Conservation (phyloP, 306 rosid species). For the Quercus agrifolia region DNA sequence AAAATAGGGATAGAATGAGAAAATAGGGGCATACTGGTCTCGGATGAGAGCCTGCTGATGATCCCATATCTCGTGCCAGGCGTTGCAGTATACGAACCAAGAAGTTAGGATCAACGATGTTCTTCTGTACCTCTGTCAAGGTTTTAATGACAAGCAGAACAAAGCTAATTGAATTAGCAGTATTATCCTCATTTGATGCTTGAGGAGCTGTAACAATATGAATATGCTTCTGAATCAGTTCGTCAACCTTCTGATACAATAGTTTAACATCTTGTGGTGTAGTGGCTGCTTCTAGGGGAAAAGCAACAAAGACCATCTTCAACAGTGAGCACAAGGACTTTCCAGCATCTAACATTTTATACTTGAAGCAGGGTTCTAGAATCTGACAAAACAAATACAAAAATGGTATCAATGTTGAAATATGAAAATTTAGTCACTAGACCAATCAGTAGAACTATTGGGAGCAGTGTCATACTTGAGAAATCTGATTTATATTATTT, state of each 20-base stretch:
- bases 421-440: slow-evolving; percentile 7
- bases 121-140: slow-evolving; percentile 88
- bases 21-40: slow-evolving; percentile 69
- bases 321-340: slow-evolving; percentile 91
- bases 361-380: slow-evolving; percentile 97
- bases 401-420: not conserved
- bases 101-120: slow-evolving; percentile 70
- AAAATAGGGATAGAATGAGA: not conserved
- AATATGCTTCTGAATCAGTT: slow-evolving; percentile 86
- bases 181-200: slow-evolving; percentile 75
- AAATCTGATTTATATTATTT: slow-evolving; percentile 90
- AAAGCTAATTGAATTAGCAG: slow-evolving; percentile 76
- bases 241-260: slow-evolving; percentile 87
- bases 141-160: slow-evolving; percentile 85
- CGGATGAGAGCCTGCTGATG: slow-evolving; percentile 71
- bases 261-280: slow-evolving; percentile 75
- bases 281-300: slow-evolving; percentile 80
- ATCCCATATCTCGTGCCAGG: slow-evolving; percentile 91
- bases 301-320: slow-evolving; percentile 93
- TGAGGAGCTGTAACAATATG: slow-evolving; percentile 64
- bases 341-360: slow-evolving; percentile 88
- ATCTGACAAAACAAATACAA: slow-evolving; percentile 49
- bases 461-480: slow-evolving; percentile 67
- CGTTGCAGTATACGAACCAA: slow-evolving; percentile 94
- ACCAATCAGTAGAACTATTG: slow-evolving; percentile 7